Base-by-base conservation (phyloP, 345 rosid species). In the Hypericum androsaemum region DNA sequence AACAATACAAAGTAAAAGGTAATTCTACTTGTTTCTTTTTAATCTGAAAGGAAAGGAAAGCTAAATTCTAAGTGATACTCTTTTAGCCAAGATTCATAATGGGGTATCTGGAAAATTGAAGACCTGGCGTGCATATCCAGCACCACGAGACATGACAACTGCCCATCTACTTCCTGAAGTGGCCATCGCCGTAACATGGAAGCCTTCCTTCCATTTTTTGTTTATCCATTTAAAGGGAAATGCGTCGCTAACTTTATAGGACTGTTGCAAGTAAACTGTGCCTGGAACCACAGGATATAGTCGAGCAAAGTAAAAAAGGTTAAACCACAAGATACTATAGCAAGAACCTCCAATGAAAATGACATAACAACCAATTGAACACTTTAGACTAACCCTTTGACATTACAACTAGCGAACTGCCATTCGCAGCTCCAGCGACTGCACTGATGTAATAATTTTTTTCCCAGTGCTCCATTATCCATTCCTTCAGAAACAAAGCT, bases 141-240 rank as follows among this genome's bases (percentile, higher is more conserved):
- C 68, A 51, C 57, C 57, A 52, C 68, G 43, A 47, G 62, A 64
- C 62, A 64, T 57, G 37, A 64, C 68, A 43, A 57, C 45, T 15
- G 62, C 62, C 62, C 68, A 64, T 32, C 52, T 51, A 44, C 62
- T 51, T 22, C 68, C 62, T 22, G 62, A 52, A 12, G 68, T 64
- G 41, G 53, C 57, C 68, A 64, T 57, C 22, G 68, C 51, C 15
- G 68, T 54, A 32, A 64, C 68, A 44, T 47, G 39, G 62, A 64
- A 64, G 43, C 62, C 62, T 44, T 64, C 62, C 42, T 64, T 64
- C 62, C 62, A 64, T 28, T 64, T 64, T 28, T 57, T 64, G 35
- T 50, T 64, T 45, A 64, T 64, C 62, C 68, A 57, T 57, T 64
- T 64, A 46, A 64, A 64, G 28, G 62, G 68, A 56, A 64, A 57